A percentile compares a stretch with the other conserved stretches of the same genome.
phyloP scores from a whole-genome alignment of 2,329 filamentous ascomycete species.

The Paecilomyces fulvus region DNA sequence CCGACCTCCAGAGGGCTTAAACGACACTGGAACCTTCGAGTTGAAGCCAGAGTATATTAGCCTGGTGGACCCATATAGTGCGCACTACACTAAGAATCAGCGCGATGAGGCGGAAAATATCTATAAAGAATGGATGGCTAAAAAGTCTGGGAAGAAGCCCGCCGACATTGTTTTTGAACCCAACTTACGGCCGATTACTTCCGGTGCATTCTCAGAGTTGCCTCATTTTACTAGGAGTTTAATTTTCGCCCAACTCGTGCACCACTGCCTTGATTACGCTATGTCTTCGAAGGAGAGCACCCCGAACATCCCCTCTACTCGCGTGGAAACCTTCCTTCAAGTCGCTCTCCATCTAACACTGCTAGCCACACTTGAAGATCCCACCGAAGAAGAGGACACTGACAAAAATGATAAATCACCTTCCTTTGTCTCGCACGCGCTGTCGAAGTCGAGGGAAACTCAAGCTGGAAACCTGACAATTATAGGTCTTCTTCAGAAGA shows the following conservation, averaged over 20 bases:
- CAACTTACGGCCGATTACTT: slow-evolving; percentile 64
- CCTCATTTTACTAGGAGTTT: slow-evolving; percentile 73
- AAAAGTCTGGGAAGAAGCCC: slow-evolving; percentile 70
- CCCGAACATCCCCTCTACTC: slow-evolving; percentile 67
- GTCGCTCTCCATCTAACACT: slow-evolving; percentile 82
- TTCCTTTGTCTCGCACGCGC: slow-evolving; percentile 66
- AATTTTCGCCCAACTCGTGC: slow-evolving; percentile 83
- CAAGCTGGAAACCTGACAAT: slow-evolving; percentile 39
- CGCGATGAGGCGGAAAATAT: slow-evolving; percentile 88
- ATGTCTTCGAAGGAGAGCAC: slow-evolving; percentile 60
- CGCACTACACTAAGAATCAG: slow-evolving; percentile 95
- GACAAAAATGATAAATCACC: slow-evolving; percentile 33
- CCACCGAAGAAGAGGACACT: slow-evolving; percentile 47
- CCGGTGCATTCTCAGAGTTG: slow-evolving; percentile 68
- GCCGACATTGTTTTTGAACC: slow-evolving; percentile 91
- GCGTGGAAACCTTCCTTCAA: slow-evolving; percentile 85
- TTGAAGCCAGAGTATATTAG: slow-evolving; percentile 78
- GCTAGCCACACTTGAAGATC: slow-evolving; percentile 78
- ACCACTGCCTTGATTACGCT: slow-evolving; percentile 77
- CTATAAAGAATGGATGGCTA: slow-evolving; percentile 79
- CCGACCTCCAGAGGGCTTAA: slow-evolving; percentile 81
- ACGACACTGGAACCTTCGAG: slow-evolving; percentile 90
- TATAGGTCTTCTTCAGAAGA: slow-evolving; percentile 44
- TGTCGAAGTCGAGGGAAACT: slow-evolving; percentile 51
- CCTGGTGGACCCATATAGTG: slow-evolving; percentile 88